Evolutionary conservation across 2,329 filamentous ascomycete genomes (phyloP), one percentile per base, ranked within the genome.

Genomic region (Thielaviopsis ethacetica): DNA sequence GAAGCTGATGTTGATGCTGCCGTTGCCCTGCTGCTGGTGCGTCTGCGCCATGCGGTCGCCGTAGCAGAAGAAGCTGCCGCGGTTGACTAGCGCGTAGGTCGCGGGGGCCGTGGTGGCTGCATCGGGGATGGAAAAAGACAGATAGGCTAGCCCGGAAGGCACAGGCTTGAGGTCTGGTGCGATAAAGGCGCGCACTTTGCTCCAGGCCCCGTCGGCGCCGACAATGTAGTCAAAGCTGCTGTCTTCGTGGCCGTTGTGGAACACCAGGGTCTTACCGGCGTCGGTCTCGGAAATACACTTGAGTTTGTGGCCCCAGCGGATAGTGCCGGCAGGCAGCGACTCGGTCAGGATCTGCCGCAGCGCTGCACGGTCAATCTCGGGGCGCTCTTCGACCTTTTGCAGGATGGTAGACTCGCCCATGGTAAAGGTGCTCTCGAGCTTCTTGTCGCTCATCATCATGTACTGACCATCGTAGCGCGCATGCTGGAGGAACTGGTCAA

Each of bases 401-500:
- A 71, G 62, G 53, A 68, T 65, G n/a, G 68, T 66, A 4, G 70
- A 54, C 54, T 53, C 44, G 38, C 59, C 62, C 15, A 63, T 59
- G 12, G 63, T 59, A 22, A 62, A 65, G 13, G 61, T 61, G 1
- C 59, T 62, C 1, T 58, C 57, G 1, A 59, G 54, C 3, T 34
- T 52, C 17, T 57, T 53, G 63, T 77, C 72, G 12, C 75, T 68
- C 7, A 80, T 67, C 54, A 75, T 71, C 59, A 77, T 62, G 30
- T 72, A 73, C 58, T 81, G 77, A 59, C 74, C 72, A 62, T 81
- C 77, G 51, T 76, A 76, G 47, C 78, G 74, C 1, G 76, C 75
- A 57, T 74, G 62, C 61, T 73, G 69, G n/a, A 70, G 63, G 65
- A 81, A 82, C 34, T 74, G 69, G 0, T 75, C 72, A 66, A 70